A percentile compares a stretch with the other conserved stretches of the same genome.
Conservation (phyloP, 768 basidiomycete genomes). For the Boletus bicolor region DNA sequence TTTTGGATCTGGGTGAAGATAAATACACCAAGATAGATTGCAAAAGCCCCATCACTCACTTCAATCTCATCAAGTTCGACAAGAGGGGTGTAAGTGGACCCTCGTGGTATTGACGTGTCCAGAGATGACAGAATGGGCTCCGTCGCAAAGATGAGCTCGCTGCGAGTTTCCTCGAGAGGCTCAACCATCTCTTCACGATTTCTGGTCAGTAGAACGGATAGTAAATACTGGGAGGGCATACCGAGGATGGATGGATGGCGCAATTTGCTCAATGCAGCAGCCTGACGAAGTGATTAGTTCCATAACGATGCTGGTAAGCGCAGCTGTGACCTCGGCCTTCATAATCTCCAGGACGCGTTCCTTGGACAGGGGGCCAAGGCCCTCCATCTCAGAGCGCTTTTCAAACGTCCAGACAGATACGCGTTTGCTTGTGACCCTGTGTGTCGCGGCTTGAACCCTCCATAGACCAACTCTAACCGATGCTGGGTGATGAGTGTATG, state of each 20-base stretch:
- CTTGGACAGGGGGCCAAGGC: constrained; percentile 56
- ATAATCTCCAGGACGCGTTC: constrained; percentile 81
- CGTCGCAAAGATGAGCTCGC: constrained; percentile 88
- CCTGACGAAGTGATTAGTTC: constrained; percentile 44
- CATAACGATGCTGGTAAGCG: neutral
- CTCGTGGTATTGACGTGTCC: constrained; percentile 68
- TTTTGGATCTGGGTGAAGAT: constrained; percentile 74
- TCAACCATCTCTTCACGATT: constrained; percentile 84
- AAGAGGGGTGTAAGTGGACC: constrained; percentile 49
- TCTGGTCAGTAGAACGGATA: constrained; percentile 3
- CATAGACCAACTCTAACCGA: constrained; percentile 72
- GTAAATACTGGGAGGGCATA: constrained; percentile 30
- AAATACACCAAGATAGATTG: constrained; percentile 1
- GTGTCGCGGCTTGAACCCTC: constrained; percentile 82
- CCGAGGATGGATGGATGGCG: constrained; percentile 93
- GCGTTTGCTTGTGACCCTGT: constrained; percentile 86
- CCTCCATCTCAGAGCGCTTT: constrained; percentile 76
- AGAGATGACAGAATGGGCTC: constrained; percentile 86
- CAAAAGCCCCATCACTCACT: constrained; percentile 40
- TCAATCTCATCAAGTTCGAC: constrained; percentile 96
- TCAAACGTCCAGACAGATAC: constrained; percentile 94
- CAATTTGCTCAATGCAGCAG: constrained; percentile 75
- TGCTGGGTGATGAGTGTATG: constrained; percentile 44
- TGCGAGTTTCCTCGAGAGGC: constrained; percentile 90
- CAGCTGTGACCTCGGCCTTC: constrained; percentile 75